Evolutionary conservation across 768 basidiomycete genomes (phyloP), one percentile per base, ranked within the genome.

Genomic region (Cubamyces lactineus): DNA sequence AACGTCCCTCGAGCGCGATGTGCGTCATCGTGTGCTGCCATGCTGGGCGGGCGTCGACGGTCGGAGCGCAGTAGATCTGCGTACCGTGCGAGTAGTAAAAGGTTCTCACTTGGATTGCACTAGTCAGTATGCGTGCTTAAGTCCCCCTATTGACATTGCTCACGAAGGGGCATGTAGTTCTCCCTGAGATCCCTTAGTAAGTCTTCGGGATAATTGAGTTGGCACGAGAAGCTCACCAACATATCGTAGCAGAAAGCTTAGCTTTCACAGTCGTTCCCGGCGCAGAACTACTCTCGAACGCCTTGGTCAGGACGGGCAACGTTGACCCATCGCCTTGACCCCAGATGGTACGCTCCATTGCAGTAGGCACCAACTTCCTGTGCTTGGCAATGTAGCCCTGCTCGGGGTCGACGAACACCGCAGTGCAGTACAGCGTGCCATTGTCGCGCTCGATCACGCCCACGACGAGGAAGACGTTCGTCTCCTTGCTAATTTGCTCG

Each of bases 1-100:
- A 87, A 24, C 88, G 80, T 11, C 88, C 88, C 69, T 89, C 87
- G 39, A 85, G 73, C 0, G 87, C 86, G 51, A 89, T 85, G 66
- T 86, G 86, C 24, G 73, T 67, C 84, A 88, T 86, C 0, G 83
- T 81, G 59, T 75, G 72, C 64, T 78, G 77, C 88, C 87, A 89
- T 9, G 69, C 75, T 2, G 80, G 79, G 2, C 87, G 77, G 5
- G 79, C 76, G 64, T 88, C 87, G 21, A 87, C 86, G 0, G 87
- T 88, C 0, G 87, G 86, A 0, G 84, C 87, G 67, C 85, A 86
- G 69, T 86, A 86, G 15, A 88, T 73, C 66, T 87, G 80, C 1
- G 82, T 84, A 12, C 84, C 84, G 45, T 80, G 73, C 6, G 82
- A 79, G 69, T 87, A 88, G 70, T 86, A 86, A 69, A 80, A 79